phyloP scores from a whole-genome alignment of 2,329 filamentous ascomycete species.

The Botrytis pseudocinerea region DNA sequence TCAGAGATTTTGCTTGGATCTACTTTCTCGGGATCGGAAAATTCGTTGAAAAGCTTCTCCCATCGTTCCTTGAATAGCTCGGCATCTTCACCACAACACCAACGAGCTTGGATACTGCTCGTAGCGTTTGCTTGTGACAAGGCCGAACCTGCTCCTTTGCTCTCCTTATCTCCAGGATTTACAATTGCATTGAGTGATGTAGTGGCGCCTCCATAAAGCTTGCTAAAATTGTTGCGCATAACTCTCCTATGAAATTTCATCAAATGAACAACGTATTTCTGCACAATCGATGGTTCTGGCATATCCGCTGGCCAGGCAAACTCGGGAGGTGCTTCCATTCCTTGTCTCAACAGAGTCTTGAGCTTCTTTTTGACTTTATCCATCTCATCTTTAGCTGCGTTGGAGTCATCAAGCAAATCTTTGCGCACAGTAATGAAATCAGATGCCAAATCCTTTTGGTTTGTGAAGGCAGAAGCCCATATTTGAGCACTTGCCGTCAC shows the following conservation, averaged over 20 bases:
- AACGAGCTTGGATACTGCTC: constrained; percentile 78
- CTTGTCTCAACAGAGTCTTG: constrained; percentile 86
- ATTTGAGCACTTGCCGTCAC: constrained; percentile 97
- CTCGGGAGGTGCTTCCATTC: constrained; percentile 88
- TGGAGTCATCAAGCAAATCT: constrained; percentile 93
- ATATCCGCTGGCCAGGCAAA: constrained; percentile 98
- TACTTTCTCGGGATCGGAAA: constrained; percentile 95
- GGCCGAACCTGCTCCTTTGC: constrained; percentile 42
- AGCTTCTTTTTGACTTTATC: constrained; percentile 99
- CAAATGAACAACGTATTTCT: constrained; percentile 85
- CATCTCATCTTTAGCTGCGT: constrained; percentile 98
- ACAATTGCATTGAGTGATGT: constrained; percentile 61
- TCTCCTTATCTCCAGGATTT: constrained; percentile 47
- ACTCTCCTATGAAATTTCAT: constrained; percentile 97
- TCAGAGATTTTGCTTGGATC: constrained; percentile 99
- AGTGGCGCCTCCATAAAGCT: constrained; percentile 67
- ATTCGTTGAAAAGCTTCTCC: constrained; percentile 97
- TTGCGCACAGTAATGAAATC: constrained; percentile 91
- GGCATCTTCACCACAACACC: constrained; percentile 95
- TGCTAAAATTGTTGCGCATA: constrained; percentile 91
- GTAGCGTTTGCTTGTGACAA: constrained; percentile 62
- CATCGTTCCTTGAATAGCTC: constrained; percentile 94
- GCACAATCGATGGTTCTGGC: constrained; percentile 90
- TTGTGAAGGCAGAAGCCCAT: constrained; percentile 86
- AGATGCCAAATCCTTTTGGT: constrained; percentile 78